Evolutionary conservation across 768 basidiomycete genomes (phyloP).

Genomic region (Obba rivulosa): DNA sequence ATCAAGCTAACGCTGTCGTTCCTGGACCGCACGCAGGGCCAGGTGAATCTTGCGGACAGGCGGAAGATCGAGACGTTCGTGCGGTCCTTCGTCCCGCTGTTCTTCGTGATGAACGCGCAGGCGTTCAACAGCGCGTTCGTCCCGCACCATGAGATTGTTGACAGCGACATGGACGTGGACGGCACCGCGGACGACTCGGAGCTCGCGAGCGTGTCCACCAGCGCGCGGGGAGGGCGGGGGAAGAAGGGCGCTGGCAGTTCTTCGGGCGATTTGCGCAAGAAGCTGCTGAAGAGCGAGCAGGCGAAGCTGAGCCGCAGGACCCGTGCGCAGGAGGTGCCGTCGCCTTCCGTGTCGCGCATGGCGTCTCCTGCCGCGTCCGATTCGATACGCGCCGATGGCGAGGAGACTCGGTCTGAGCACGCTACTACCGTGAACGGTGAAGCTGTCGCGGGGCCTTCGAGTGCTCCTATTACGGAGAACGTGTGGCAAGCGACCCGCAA

Average conservation of each 20-base stretch:
- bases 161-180: constrained; percentile 48
- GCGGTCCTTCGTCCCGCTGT: constrained; percentile 35
- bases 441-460: constrained; percentile 1
- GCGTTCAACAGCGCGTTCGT: constrained; percentile 68
- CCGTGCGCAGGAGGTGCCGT: constrained; percentile 44
- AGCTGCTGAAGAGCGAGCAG: constrained; percentile 76
- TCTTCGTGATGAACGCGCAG: constrained; percentile 56
- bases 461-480: constrained; percentile 8
- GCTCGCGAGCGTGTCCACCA: constrained; percentile 23
- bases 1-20: constrained; percentile 87
- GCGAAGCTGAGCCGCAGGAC: constrained; percentile 69
- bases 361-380: constrained; percentile 57
- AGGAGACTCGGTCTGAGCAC: constrained; percentile 14
- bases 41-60: constrained; percentile 66
- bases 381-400: constrained; percentile 28
- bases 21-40: constrained; percentile 81
- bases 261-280: constrained; percentile 67
- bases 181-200: constrained; percentile 35
- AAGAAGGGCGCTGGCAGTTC: constrained; percentile 27
- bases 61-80: constrained; percentile 80
- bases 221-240: constrained; percentile 32
- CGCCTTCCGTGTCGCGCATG: constrained; percentile 53
- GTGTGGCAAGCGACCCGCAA: constrained; percentile 35
- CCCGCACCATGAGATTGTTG: constrained; percentile 46
- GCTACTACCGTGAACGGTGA: constrained; percentile 2